Conservation (phyloP, 2,329 filamentous ascomycete species). For the Paraconiothyrium brasiliense region DNA sequence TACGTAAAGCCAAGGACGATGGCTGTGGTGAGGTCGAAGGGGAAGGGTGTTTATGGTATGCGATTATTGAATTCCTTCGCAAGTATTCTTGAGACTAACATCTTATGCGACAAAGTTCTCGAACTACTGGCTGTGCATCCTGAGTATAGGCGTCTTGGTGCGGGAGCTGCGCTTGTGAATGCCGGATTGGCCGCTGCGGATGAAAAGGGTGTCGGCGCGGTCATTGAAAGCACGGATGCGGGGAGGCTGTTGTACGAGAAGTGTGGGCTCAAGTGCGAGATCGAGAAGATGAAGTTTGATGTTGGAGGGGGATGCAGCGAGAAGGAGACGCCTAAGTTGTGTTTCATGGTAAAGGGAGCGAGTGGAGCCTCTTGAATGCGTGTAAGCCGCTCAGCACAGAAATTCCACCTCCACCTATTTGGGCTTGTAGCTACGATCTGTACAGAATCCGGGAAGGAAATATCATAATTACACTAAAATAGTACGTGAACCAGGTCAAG, state of each 20-base stretch:
- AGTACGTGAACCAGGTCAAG: too few relatives aligned
- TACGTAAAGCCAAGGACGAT: constrained; percentile 24
- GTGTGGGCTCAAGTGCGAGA: constrained; percentile 21
- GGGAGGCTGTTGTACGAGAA: constrained; percentile 22
- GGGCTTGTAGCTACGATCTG: too few relatives aligned
- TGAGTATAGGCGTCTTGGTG: constrained; percentile 25
- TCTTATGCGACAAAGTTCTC: constrained; percentile 20
- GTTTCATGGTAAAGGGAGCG: constrained; percentile 20
- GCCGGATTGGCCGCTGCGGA: constrained; percentile 28
- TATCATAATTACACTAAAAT: too few relatives aligned
- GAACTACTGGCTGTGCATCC: constrained; percentile 29
- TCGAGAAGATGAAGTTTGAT: constrained; percentile 25
- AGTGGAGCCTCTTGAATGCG: not conserved
- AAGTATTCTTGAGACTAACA: not conserved
- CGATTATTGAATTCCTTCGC: not conserved
- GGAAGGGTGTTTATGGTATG: constrained; percentile 26
- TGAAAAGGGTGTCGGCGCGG: constrained; percentile 21
- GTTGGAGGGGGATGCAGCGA: constrained; percentile 20
- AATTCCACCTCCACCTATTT: too few relatives aligned
- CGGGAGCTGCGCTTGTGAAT: constrained; percentile 23
- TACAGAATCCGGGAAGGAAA: too few relatives aligned
- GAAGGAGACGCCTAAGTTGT: constrained; percentile 22
- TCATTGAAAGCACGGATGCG: constrained; percentile 25
- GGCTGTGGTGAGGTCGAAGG: constrained; percentile 16
- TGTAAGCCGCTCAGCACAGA: too few relatives aligned